Evolutionary conservation across 2,329 filamentous ascomycete species (phyloP).

Genomic region (Exophiala spinifera): DNA sequence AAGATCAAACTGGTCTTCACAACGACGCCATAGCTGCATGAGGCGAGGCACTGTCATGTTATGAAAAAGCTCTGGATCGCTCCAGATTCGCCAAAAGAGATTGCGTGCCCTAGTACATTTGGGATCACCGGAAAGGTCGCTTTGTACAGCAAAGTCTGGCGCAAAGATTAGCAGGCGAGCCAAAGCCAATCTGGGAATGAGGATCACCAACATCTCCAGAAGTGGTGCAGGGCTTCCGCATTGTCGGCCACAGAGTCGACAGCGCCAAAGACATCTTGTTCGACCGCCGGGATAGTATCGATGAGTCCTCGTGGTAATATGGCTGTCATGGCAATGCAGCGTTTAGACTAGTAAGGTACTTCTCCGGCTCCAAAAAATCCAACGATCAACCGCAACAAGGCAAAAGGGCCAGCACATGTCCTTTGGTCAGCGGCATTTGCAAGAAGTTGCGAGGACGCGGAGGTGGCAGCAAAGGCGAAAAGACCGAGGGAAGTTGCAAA

Average conservation of each 20-base stretch:
- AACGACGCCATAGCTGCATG: constrained; percentile 39
- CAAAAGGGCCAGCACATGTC: constrained; percentile 16
- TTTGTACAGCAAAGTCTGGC: constrained; percentile 47
- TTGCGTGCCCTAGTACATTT: constrained; percentile 48
- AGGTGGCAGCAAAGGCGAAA: not conserved
- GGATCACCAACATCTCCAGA: constrained; percentile 48
- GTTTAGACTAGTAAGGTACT: constrained; percentile 6
- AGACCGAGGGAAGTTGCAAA: not conserved
- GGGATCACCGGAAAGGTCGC: constrained; percentile 40
- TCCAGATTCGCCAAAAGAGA: constrained; percentile 54
- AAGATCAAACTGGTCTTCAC: constrained; percentile 36
- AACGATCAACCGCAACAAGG: constrained; percentile 8
- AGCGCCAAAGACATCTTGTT: constrained; percentile 14
- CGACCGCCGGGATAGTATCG: constrained; percentile 11
- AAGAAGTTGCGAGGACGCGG: not conserved
- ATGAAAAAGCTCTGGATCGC: constrained; percentile 37
- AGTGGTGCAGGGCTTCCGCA: constrained; percentile 36
- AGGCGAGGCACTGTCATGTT: constrained; percentile 41
- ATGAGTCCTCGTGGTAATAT: constrained; percentile 21
- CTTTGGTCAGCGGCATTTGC: constrained; percentile 1
- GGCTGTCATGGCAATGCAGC: constrained; percentile 25
- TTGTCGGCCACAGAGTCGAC: constrained; percentile 7
- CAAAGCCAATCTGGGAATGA: constrained; percentile 11
- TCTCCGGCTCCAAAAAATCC: constrained; percentile 17
- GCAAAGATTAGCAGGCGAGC: constrained; percentile 14